Conservation (phyloP, 169 alveolate genomes). For the Plasmodium yoelii region DNA sequence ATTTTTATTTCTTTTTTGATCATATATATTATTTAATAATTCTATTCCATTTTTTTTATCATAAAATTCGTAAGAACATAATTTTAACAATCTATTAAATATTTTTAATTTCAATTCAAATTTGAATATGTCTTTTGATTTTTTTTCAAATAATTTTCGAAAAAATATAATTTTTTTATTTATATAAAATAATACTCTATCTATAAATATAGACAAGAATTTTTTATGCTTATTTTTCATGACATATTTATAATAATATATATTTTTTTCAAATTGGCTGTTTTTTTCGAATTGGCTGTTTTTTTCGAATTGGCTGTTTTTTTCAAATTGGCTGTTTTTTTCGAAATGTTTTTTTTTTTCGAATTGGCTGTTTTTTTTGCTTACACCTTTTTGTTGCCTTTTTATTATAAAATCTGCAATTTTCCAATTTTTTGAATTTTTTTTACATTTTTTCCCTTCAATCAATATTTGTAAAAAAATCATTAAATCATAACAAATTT, state of each 20-base stretch:
- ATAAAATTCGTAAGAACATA: slow-evolving; percentile 46
- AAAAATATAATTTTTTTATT: slow-evolving; percentile 58
- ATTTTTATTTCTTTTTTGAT: slow-evolving; percentile 27
- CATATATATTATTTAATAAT: slow-evolving; percentile 37
- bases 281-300: background rate
- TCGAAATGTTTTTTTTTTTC: no score
- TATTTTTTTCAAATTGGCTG: background rate
- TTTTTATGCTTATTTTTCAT: slow-evolving; percentile 17
- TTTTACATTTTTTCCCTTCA: slow-evolving; percentile 24
- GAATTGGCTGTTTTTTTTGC: background rate
- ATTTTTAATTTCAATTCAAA: slow-evolving; percentile 47
- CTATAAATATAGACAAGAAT: slow-evolving; percentile 24
- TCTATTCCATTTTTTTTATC: slow-evolving; percentile 42
- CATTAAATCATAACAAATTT: slow-evolving; percentile 68
- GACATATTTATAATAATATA: slow-evolving; percentile 17
- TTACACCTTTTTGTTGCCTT: background rate
- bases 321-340: background rate
- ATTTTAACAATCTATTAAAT: slow-evolving; percentile 49
- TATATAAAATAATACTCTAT: slow-evolving; percentile 29
- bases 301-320: background rate
- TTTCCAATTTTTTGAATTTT: background rate
- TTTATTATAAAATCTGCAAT: background rate
- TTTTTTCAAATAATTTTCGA: slow-evolving; percentile 13
- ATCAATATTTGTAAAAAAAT: slow-evolving; percentile 61
- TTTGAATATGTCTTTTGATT: background rate